Base-by-base conservation (phyloP, 257 asterid genomes). In the Nemophila menziesii region DNA sequence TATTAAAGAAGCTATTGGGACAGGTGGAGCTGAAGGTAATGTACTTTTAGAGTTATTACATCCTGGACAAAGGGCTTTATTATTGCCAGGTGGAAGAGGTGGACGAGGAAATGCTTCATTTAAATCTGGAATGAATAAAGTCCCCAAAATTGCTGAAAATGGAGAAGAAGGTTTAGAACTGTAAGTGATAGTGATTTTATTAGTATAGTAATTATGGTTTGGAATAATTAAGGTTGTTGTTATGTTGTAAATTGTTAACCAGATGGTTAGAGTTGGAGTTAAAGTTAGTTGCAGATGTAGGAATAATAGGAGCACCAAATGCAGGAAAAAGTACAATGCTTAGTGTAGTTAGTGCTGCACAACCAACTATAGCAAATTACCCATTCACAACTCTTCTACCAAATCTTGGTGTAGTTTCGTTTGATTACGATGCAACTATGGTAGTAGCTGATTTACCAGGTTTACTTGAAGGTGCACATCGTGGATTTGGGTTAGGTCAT, bases 311-410 rank as follows among this genome's bases (percentile, higher is more conserved):
- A 54, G 96, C 68, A 53, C 98, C 98, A 29, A 90, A 90, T 68
- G 98, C 98, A 29, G 96, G 98, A 60, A 90, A 90, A 72, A 90
- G 98, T 77, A 90, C 94, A 7, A 63, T 74, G 56, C 93, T 90
- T 44, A 85, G 98, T 58, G 96, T 90, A 48, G 46, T 90, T 38
- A 81, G 92, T 68, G 92, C 98, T 59, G 96, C 98, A 52, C 80
- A 74, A 65, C 98, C 96, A 47, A 60, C 68, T 47, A 85, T 81
- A 53, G 96, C 98, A 29, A 80, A 79, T 62, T 90, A 90, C 49
- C 98, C 98, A 41, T 90, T 90, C 71, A 90, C 98, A 11, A 90
- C 98, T 22, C 70, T 90, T 75, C 96, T 90, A 60, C 98, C 96
- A n/a, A 90, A 90, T 66, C 81, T 90, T 11, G 98, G 98, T 15